Evolutionary conservation across 495 filamentous ascomycete species (phyloP).

Genomic region (Penicillium canariense): DNA sequence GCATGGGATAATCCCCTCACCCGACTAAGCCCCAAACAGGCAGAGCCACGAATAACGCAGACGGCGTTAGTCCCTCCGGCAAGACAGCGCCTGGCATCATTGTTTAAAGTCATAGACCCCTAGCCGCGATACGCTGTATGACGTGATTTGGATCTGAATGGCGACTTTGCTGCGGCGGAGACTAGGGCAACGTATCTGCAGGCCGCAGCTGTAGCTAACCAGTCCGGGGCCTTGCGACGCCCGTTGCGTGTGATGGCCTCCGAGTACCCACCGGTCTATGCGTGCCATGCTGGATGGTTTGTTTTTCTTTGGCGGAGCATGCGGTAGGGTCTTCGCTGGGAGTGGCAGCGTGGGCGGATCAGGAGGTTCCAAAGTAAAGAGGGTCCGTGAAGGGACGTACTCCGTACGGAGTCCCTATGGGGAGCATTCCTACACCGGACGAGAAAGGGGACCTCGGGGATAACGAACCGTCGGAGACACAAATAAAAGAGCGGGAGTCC

Average conservation of each 20-base stretch:
- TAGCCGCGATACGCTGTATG: constrained; percentile 32
- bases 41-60: too few relatives aligned
- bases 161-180: constrained; percentile 17
- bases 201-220: background rate
- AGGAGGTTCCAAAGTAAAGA: too few relatives aligned
- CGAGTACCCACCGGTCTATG: background rate
- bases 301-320: background rate
- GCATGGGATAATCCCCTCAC: too few relatives aligned
- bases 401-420: too few relatives aligned
- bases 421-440: too few relatives aligned
- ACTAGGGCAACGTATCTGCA: background rate
- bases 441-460: background rate
- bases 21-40: background rate
- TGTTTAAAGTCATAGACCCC: constrained; percentile 17
- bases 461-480: constrained; percentile 5
- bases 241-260: background rate
- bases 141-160: constrained; percentile 42
- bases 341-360: background rate
- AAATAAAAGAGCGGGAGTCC: constrained; percentile 14
- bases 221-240: background rate
- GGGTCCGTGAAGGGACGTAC: too few relatives aligned
- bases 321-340: background rate
- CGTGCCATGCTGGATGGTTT: background rate
- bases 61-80: too few relatives aligned
- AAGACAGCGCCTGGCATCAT: background rate